These are phyloP conservation scores for Candida chauliodis DNA, from an alignment of 805 yeast genomes.

Conservation along the genomic window DNA sequence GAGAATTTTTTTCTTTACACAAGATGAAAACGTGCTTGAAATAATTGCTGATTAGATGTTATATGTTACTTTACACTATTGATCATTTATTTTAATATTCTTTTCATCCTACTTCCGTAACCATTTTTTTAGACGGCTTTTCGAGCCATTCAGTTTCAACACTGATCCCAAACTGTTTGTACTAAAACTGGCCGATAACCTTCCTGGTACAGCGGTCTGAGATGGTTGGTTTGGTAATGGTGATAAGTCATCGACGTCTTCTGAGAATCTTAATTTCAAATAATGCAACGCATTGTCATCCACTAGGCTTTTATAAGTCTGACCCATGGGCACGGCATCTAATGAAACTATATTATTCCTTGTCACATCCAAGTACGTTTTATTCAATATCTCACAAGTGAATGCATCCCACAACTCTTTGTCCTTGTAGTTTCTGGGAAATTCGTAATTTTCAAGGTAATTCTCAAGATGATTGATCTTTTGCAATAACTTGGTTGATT, in stretches of 20 bases:
- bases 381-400: constrained; percentile 25
- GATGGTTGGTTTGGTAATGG: not conserved
- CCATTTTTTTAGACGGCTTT: constrained; percentile 42
- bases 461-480: constrained; percentile 28
- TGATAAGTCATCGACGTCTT: constrained; percentile 6
- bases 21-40: too few relatives aligned
- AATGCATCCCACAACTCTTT: constrained; percentile 34
- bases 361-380: constrained; percentile 24
- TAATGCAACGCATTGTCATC: constrained; percentile 28
- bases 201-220: not conserved
- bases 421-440: constrained; percentile 24
- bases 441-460: constrained; percentile 30
- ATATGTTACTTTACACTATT: too few relatives aligned
- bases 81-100: too few relatives aligned
- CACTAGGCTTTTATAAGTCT: constrained; percentile 23
- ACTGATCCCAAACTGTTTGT: constrained; percentile 18
- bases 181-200: constrained; percentile 18
- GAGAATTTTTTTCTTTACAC: too few relatives aligned
- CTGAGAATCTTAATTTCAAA: constrained; percentile 31
- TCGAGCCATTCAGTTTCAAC: constrained; percentile 18
- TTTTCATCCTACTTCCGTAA: constrained; percentile 26
- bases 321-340: constrained; percentile 20
- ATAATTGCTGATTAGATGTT: too few relatives aligned
- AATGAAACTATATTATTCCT: constrained; percentile 28
- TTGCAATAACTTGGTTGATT: constrained; percentile 29